Base-by-base conservation (phyloP, 805 yeast genomes). In the Candida berthetii region DNA sequence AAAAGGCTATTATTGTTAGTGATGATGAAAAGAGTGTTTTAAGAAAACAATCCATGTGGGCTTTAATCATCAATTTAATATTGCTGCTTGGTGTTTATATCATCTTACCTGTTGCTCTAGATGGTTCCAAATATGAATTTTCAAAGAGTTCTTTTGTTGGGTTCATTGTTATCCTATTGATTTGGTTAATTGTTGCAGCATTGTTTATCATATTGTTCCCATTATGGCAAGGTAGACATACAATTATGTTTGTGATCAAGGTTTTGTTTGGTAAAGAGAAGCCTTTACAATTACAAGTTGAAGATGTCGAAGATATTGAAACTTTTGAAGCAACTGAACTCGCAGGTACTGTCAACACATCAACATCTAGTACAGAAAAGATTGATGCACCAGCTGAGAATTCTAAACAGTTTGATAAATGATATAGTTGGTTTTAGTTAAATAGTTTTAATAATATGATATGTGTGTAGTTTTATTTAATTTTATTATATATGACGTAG, bases 101-200 rank as follows among this genome's bases (percentile, higher is more conserved):
- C 29, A 54, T 87, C 31, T 84, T 90, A 90, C 95, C 95, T 49
- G 82, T 85, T 84, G 95, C 96, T 46, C 81, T 86, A 90, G 86
- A 84, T 59, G 96, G 93, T 27, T 54, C 80, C 3, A 69, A 72
- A 13, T 41, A 41, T 13, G 32, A 27, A 3, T 41, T 36, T 10
- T 16, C 29, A 11, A 37, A 22, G 25, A 15, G 15, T 4, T 38
- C 27, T n/a, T 41, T 41, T 34, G 27, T 24, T 25, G 40, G 37
- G 13, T 37, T 36, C 35, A 20, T 41, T 18, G 14, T 41, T 19
- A 25, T 41, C 6, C 14, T 34, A 7, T 27, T 37, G n/a, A 33
- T 37, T 34, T 41, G 33, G 34, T 18, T 29, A n/a, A 33, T 37
- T 14, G 3, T 37, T 20, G 40, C 38, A 4, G 33, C 40, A 6